A percentile compares a stretch with the other conserved stretches of the same genome.
phyloP scores from a whole-genome alignment of 2,329 filamentous ascomycete genomes.

The Alternaria brassicicola region DNA sequence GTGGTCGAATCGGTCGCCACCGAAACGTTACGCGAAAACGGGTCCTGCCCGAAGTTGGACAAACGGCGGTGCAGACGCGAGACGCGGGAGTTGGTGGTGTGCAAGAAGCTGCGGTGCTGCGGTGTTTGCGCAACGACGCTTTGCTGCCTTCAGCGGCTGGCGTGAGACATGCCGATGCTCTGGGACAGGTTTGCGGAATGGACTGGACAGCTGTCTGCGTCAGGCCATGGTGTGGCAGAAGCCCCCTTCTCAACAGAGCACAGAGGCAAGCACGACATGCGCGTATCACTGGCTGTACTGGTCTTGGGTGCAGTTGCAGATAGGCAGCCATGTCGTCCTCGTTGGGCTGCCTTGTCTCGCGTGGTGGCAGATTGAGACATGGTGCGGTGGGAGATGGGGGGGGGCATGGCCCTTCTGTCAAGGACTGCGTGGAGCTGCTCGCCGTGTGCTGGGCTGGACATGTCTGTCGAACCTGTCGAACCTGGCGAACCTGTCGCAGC shows the following conservation, averaged over 20 bases:
- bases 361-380: slow-evolving; percentile 15
- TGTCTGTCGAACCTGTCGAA: too few species aligned
- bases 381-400: not conserved
- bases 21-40: slow-evolving; percentile 40
- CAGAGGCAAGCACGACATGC: slow-evolving; percentile 9
- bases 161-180: slow-evolving; percentile 22
- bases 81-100: slow-evolving; percentile 21
- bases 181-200: slow-evolving; percentile 22
- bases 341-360: slow-evolving; percentile 22
- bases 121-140: slow-evolving; percentile 17
- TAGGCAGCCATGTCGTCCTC: slow-evolving; percentile 21
- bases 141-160: slow-evolving; percentile 15
- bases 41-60: slow-evolving; percentile 27
- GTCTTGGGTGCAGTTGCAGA: slow-evolving; percentile 23
- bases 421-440: not conserved
- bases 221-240: slow-evolving; percentile 13
- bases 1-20: slow-evolving; percentile 22
- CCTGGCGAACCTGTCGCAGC: not conserved
- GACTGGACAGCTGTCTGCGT: not conserved
- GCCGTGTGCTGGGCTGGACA: not conserved
- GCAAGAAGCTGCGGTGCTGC: slow-evolving; percentile 16
- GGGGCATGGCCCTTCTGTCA: not conserved
- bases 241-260: slow-evolving; percentile 10
- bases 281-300: slow-evolving; percentile 17
- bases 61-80: slow-evolving; percentile 42